phyloP scores from a whole-genome alignment of 2,329 filamentous ascomycete species.

The Cladosporium cucumerinum region DNA sequence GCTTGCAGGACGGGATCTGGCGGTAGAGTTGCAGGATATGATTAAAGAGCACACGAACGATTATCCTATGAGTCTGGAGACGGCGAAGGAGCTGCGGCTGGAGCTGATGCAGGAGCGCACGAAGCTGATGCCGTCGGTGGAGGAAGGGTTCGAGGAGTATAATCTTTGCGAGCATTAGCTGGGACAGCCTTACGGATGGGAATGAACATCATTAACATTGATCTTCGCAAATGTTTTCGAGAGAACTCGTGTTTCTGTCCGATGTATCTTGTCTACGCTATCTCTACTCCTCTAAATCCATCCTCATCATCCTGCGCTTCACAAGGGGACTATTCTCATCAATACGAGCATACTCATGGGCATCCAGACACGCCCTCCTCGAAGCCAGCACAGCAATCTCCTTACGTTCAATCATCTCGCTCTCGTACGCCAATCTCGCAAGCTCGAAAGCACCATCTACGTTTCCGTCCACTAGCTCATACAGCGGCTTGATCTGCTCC shows the following conservation, averaged over 20 bases:
- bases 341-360: slow-evolving; percentile 21
- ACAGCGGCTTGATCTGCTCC: slow-evolving; percentile 17
- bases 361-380: slow-evolving; percentile 25
- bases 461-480: background rate
- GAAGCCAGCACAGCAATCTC: slow-evolving; percentile 23
- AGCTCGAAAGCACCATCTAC: slow-evolving; percentile 2
- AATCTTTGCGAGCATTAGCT: slow-evolving; percentile 32
- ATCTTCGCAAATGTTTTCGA: too few species aligned
- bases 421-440: slow-evolving; percentile 19
- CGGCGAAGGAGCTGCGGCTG: slow-evolving; percentile 28
- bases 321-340: slow-evolving; percentile 22
- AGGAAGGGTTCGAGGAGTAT: slow-evolving; percentile 20
- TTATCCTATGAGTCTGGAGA: slow-evolving; percentile 29
- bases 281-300: background rate
- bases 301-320: slow-evolving; percentile 18
- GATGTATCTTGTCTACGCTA: too few species aligned
- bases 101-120: slow-evolving; percentile 34
- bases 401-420: slow-evolving; percentile 20
- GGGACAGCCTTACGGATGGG: background rate
- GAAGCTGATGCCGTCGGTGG: slow-evolving; percentile 17
- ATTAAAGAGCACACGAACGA: slow-evolving; percentile 28
- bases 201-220: too few species aligned
- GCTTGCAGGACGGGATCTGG: slow-evolving; percentile 23
- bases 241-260: too few species aligned
- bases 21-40: slow-evolving; percentile 29